A percentile compares a stretch with the other conserved stretches of the same genome.
These are phyloP conservation scores for Hirschioporus abietinus DNA, from an alignment of 768 basidiomycete genomes.

Conservation along the genomic window DNA sequence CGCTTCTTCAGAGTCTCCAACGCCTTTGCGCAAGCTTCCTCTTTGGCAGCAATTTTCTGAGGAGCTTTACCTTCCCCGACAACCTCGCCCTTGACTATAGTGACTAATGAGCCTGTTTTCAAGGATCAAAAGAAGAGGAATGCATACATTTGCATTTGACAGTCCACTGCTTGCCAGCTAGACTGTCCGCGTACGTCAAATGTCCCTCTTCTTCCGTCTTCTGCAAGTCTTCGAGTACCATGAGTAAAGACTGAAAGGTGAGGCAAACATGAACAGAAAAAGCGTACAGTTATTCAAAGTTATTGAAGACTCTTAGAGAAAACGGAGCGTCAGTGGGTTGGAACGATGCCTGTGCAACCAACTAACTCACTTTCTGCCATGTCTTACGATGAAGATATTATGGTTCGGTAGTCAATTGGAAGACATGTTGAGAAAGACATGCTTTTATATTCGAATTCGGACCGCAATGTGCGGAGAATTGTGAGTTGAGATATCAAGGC, in stretches of 20 bases:
- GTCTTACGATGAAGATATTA: background rate
- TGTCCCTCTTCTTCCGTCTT: slow-evolving; percentile 19
- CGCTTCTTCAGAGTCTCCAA: slow-evolving; percentile 16
- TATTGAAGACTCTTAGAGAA: slow-evolving; percentile 25
- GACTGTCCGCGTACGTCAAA: slow-evolving; percentile 35
- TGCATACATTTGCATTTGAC: slow-evolving; percentile 49
- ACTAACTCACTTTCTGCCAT: background rate
- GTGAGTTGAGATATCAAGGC: slow-evolving; percentile 1
- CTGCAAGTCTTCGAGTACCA: slow-evolving; percentile 32
- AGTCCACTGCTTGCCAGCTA: slow-evolving; percentile 46
- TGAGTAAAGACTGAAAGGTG: background rate
- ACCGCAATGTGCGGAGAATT: background rate
- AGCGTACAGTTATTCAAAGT: slow-evolving; percentile 41
- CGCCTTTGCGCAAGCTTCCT: slow-evolving; percentile 27
- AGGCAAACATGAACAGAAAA: slow-evolving; percentile 14
- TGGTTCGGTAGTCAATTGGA: background rate
- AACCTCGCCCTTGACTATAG: slow-evolving; percentile 40
- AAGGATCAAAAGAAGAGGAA: background rate
- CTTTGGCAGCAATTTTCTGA: slow-evolving; percentile 34
- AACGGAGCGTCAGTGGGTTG: background rate
- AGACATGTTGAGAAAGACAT: background rate
- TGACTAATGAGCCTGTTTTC: slow-evolving; percentile 8
- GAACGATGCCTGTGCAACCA: background rate
- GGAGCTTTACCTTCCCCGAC: slow-evolving; percentile 42
- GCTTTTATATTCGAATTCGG: slow-evolving; percentile 2